These are phyloP conservation scores for Podospora tetraspora DNA, from an alignment of 495 filamentous ascomycete species.

Conservation along the genomic window DNA sequence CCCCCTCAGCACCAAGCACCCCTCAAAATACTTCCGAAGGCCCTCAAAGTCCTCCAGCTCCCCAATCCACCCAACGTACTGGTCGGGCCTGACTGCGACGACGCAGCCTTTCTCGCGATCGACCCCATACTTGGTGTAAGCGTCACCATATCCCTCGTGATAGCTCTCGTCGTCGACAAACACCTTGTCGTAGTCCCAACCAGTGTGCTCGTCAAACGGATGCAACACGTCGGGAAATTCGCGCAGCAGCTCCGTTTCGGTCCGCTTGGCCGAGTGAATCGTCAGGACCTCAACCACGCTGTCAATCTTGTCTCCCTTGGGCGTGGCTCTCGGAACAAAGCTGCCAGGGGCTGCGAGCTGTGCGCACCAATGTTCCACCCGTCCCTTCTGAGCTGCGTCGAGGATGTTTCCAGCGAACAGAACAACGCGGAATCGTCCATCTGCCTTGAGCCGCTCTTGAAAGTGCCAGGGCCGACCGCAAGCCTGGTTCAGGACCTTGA, in stretches of 20 bases:
- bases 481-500: slow-evolving; percentile 55
- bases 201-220: slow-evolving; percentile 50
- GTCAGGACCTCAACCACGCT: slow-evolving; percentile 55
- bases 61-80: slow-evolving; percentile 56
- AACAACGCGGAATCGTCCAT: slow-evolving; percentile 64
- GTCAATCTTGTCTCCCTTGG: slow-evolving; percentile 33
- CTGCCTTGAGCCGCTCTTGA: slow-evolving; percentile 37
- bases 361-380: slow-evolving; percentile 44
- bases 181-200: slow-evolving; percentile 62
- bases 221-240: slow-evolving; percentile 56
- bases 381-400: slow-evolving; percentile 34
- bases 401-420: slow-evolving; percentile 56
- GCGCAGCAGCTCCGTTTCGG: slow-evolving; percentile 46
- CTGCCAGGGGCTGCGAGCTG: slow-evolving; percentile 31
- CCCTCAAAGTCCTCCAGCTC: slow-evolving; percentile 49
- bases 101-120: slow-evolving; percentile 54
- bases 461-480: slow-evolving; percentile 57
- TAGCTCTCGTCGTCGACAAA: slow-evolving; percentile 59
- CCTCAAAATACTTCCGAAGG: slow-evolving; percentile 36
- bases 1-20: slow-evolving; percentile 29
- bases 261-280: slow-evolving; percentile 51
- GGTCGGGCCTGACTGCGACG: slow-evolving; percentile 55
- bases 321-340: slow-evolving; percentile 43
- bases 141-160: slow-evolving; percentile 56
- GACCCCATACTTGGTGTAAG: slow-evolving; percentile 60